Conservation (phyloP, 306 rosid genomes). For the Castanea mollissima region DNA sequence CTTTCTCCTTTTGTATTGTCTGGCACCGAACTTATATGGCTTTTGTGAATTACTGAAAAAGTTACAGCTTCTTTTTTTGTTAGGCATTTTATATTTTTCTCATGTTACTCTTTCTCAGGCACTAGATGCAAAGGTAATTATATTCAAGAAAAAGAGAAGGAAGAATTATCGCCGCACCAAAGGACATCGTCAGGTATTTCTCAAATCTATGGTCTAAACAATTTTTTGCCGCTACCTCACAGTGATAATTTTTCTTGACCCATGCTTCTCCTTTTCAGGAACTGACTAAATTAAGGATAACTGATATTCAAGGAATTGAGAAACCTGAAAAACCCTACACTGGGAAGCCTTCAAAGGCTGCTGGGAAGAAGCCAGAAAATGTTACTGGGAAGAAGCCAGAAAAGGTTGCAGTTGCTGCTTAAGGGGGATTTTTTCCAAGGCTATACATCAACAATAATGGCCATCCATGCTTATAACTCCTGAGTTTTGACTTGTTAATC, state of each 20-base stretch:
- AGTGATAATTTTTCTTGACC: conserved; percentile 10
- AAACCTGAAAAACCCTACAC: conserved; percentile 38
- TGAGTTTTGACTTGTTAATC: neutral
- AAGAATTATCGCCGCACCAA: conserved; percentile 88
- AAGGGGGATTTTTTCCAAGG: conserved; percentile 13
- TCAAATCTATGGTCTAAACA: conserved; percentile 7
- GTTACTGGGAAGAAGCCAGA: conserved; percentile 58
- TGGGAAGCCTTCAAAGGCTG: conserved; percentile 55
- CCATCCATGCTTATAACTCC: neutral
- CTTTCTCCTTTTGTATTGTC: neutral
- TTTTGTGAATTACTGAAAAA: neutral
- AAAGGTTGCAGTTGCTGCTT: conserved; percentile 65
- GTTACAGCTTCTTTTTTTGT: neutral
- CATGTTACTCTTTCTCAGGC: conserved; percentile 49
- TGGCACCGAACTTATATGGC: neutral
- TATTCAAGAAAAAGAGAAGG: conserved; percentile 94
- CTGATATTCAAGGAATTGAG: conserved; percentile 83
- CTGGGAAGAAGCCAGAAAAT: conserved; percentile 58
- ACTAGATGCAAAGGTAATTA: conserved; percentile 79
- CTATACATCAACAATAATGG: conserved; percentile 13
- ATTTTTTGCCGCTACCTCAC: conserved; percentile 1
- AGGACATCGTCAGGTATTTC: conserved; percentile 93
- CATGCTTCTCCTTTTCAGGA: conserved; percentile 55
- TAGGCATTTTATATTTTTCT: neutral
- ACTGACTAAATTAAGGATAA: conserved; percentile 86